Percentiles rank a stretch among this genome's conserved stretches.
phyloP scores from a whole-genome alignment of 495 filamentous ascomycete genomes.

The Durotheca rogersii region DNA sequence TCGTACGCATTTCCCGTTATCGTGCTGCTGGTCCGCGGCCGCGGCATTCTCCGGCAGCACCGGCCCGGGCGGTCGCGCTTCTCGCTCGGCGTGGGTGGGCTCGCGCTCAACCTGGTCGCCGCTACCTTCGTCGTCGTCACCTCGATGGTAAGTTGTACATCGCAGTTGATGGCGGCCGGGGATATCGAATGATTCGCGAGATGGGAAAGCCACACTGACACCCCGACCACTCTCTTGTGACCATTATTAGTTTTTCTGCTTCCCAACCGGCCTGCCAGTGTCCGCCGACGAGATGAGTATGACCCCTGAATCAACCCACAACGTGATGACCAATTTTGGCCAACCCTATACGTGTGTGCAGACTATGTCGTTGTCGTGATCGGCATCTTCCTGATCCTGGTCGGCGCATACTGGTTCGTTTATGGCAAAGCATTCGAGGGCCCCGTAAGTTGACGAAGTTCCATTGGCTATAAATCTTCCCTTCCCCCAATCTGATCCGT shows the following conservation, averaged over 20 bases:
- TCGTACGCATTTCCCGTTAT: conserved; percentile 38
- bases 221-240: too few relatives aligned
- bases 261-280: conserved; percentile 34
- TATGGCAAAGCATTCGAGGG: conserved; percentile 35
- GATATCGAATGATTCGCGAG: too few relatives aligned
- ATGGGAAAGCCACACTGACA: too few relatives aligned
- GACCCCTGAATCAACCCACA: not conserved
- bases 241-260: conserved; percentile 39
- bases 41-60: conserved; percentile 22
- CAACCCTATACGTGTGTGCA: conserved; percentile 4
- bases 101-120: conserved; percentile 29
- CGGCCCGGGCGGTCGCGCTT: conserved; percentile 27
- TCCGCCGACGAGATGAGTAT: conserved; percentile 36
- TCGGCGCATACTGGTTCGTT: conserved; percentile 32
- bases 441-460: conserved; percentile 27
- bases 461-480: not conserved
- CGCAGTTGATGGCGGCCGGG: too few relatives aligned
- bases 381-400: conserved; percentile 37
- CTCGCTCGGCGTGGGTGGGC: conserved; percentile 27
- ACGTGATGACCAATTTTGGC: not conserved
- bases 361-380: conserved; percentile 40
- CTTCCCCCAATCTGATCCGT: too few relatives aligned
- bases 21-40: conserved; percentile 34
- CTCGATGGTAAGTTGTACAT: conserved; percentile 37
- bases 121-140: conserved; percentile 36